Conservation (phyloP, 805 yeast genomes). For the Torulaspora indica region DNA sequence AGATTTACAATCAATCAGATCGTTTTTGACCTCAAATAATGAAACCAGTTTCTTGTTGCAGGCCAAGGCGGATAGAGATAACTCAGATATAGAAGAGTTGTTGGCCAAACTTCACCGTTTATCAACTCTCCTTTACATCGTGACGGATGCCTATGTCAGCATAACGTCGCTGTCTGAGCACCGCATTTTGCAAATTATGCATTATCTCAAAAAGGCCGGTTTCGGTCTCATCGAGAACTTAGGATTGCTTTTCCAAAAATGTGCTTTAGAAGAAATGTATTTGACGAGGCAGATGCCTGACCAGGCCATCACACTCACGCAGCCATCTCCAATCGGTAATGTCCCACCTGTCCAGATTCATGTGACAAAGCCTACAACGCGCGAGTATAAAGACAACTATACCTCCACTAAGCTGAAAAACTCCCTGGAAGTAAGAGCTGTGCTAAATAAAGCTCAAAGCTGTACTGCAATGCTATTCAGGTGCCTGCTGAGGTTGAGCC, state of each 20-base stretch:
- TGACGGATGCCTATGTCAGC: constrained; percentile 54
- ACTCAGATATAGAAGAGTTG: constrained; percentile 14
- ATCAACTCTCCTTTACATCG: constrained; percentile 45
- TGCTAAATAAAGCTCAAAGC: constrained; percentile 47
- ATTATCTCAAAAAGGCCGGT: constrained; percentile 36
- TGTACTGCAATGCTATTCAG: constrained; percentile 41
- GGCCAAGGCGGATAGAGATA: constrained; percentile 15
- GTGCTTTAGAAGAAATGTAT: constrained; percentile 53
- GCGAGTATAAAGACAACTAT: constrained; percentile 38
- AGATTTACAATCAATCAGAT: constrained; percentile 31
- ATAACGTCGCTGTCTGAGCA: constrained; percentile 48
- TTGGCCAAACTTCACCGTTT: constrained; percentile 31
- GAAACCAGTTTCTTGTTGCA: constrained; percentile 28
- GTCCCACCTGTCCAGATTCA: constrained; percentile 42
- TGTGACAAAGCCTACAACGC: constrained; percentile 40
- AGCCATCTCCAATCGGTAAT: constrained; percentile 36
- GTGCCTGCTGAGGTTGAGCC: constrained; percentile 43
- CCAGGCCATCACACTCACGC: constrained; percentile 41
- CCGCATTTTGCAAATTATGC: constrained; percentile 35
- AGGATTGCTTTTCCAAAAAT: constrained; percentile 45
- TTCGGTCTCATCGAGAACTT: constrained; percentile 40
- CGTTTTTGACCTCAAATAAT: constrained; percentile 25
- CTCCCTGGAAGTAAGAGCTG: constrained; percentile 50
- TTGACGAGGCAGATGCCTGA: constrained; percentile 48
- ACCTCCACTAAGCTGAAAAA: constrained; percentile 61